Evolutionary conservation across 1,284 basidiomycete species (phyloP).

Genomic region (Ganoderma resinaceum): DNA sequence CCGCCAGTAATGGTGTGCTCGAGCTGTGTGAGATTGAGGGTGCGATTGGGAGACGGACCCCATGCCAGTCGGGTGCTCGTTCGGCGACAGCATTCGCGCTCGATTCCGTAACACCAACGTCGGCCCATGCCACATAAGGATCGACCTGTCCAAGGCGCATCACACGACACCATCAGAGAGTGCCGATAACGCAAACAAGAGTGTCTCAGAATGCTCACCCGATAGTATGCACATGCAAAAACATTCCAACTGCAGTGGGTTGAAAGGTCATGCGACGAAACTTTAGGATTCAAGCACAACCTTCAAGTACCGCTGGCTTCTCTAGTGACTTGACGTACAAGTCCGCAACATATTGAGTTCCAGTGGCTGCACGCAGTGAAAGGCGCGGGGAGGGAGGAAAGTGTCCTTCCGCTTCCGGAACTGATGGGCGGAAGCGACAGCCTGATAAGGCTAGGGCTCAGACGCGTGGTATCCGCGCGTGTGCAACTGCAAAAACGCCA

Average conservation of each 20-base stretch:
- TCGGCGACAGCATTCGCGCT: background rate
- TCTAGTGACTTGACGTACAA: background rate
- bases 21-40: background rate
- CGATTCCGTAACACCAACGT: background rate
- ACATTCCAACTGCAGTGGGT: background rate
- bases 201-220: background rate
- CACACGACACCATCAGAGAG: background rate
- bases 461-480: slow-evolving; percentile 5
- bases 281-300: background rate
- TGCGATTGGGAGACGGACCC: background rate
- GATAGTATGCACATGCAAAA: background rate
- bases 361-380: background rate
- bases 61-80: background rate
- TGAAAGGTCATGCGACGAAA: background rate
- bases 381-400: background rate
- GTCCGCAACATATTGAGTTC: background rate
- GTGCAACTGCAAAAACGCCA: background rate
- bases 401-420: background rate
- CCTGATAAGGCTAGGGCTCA: slow-evolving; percentile 3
- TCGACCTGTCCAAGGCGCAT: background rate
- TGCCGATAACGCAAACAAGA: background rate
- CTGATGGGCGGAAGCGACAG: slow-evolving; percentile 3
- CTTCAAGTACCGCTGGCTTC: background rate
- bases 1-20: background rate
- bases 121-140: background rate